These are phyloP conservation scores for Dictyostelium capitatum DNA, from an alignment of 78 protist genomes.

Conservation along the genomic window DNA sequence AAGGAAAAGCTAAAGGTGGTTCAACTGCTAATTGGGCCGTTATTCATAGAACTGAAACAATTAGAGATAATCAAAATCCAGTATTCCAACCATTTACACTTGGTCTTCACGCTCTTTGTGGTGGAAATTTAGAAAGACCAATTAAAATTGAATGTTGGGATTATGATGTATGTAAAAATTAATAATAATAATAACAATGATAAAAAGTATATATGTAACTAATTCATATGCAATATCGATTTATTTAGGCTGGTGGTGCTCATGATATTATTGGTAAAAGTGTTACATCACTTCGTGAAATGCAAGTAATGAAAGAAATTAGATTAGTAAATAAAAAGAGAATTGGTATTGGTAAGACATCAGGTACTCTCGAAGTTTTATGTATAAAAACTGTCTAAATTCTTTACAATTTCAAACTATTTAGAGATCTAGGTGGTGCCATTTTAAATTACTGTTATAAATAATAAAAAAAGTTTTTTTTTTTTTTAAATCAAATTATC, in stretches of 20 bases:
- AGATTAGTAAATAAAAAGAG: slow-evolving; percentile 62
- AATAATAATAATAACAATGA: not conserved
- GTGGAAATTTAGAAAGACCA: slow-evolving; percentile 76
- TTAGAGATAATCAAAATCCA: slow-evolving; percentile 65
- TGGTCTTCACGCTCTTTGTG: slow-evolving; percentile 33
- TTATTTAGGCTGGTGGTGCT: slow-evolving; percentile 6
- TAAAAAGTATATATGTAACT: not conserved
- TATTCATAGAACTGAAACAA: slow-evolving; percentile 59
- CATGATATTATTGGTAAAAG: slow-evolving; percentile 64
- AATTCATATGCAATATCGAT: not conserved
- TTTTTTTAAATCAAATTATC: too few relatives aligned
- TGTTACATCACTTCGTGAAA: slow-evolving; percentile 53
- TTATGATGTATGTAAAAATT: slow-evolving; percentile 33
- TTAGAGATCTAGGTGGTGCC: too few relatives aligned
- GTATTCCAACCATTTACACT: slow-evolving; percentile 48
- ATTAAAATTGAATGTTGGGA: slow-evolving; percentile 55
- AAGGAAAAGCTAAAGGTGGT: slow-evolving; percentile 56
- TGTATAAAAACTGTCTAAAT: too few relatives aligned
- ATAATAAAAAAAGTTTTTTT: too few relatives aligned
- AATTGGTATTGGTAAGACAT: slow-evolving; percentile 48
- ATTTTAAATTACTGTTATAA: too few relatives aligned
- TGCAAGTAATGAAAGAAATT: slow-evolving; percentile 67
- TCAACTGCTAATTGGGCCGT: slow-evolving; percentile 50
- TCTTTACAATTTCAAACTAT: too few relatives aligned
- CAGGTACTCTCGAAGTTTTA: slow-evolving; percentile 54